phyloP scores from a whole-genome alignment of 2,329 filamentous ascomycete species.

The Nigrospora sphaerica region DNA sequence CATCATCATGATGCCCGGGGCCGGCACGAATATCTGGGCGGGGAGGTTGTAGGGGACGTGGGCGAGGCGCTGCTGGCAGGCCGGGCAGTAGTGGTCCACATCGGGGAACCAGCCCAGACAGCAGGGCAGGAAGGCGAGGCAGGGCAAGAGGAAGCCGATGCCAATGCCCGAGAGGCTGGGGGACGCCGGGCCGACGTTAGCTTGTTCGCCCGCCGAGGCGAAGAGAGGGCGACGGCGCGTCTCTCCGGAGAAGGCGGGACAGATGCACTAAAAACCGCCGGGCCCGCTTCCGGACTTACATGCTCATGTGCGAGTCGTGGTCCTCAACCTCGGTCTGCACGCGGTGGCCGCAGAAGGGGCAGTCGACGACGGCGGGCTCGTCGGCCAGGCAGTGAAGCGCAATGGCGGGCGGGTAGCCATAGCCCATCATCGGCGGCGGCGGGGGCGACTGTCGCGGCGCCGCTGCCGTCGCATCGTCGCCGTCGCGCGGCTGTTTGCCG shows the following conservation, averaged over 20 bases:
- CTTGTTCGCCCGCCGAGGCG: not conserved
- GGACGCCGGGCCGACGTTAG: not conserved
- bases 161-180: conserved; percentile 3
- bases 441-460: not conserved
- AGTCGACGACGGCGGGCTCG: conserved; percentile 6
- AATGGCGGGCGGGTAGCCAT: not conserved
- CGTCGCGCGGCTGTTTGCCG: not conserved
- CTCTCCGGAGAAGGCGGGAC: not conserved
- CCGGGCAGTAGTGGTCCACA: conserved; percentile 1
- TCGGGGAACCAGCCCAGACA: conserved; percentile 4
- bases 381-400: not conserved
- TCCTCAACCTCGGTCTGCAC: conserved; percentile 5
- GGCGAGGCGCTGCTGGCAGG: not conserved
- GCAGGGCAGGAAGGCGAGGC: conserved; percentile 6
- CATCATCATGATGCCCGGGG: not conserved
- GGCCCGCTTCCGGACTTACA: not conserved
- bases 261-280: not conserved
- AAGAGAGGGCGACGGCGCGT: not conserved
- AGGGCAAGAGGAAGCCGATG: conserved; percentile 4
- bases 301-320: conserved; percentile 7
- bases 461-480: not conserved
- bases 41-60: not conserved
- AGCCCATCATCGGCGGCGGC: not conserved
- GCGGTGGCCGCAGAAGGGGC: conserved; percentile 5
- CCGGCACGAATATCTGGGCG: not conserved